These are phyloP conservation scores for Alternaria alternata DNA, from an alignment of 2,329 filamentous ascomycete species.

Conservation along the genomic window DNA sequence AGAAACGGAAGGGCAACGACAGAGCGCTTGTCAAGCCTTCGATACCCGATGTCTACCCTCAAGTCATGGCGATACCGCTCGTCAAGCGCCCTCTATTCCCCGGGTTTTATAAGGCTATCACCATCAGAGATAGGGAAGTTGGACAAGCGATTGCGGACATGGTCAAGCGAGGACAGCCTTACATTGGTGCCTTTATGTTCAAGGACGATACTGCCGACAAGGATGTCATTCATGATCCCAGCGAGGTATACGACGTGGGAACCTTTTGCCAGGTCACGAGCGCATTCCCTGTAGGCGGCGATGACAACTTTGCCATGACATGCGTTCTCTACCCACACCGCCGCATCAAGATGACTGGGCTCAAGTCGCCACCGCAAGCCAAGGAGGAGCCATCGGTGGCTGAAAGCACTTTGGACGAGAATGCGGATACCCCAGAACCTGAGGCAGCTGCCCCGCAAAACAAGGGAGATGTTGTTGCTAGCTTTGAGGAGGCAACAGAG, in stretches of 20 bases:
- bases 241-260: slow-evolving; percentile 94
- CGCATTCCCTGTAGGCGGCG: slow-evolving; percentile 82
- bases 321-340: slow-evolving; percentile 96
- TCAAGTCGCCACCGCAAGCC: slow-evolving; percentile 71
- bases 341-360: slow-evolving; percentile 85
- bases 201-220: slow-evolving; percentile 95
- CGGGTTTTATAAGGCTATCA: slow-evolving; percentile 98
- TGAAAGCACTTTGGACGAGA: slow-evolving; percentile 53
- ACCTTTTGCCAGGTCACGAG: slow-evolving; percentile 99
- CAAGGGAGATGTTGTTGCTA: slow-evolving; percentile 88
- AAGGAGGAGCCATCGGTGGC: slow-evolving; percentile 41
- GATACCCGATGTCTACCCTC: slow-evolving; percentile 94
- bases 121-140: slow-evolving; percentile 91
- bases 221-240: slow-evolving; percentile 87
- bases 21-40: slow-evolving; percentile 84
- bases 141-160: slow-evolving; percentile 93
- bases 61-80: slow-evolving; percentile 97
- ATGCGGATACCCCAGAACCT: slow-evolving; percentile 55
- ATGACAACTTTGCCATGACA: slow-evolving; percentile 84
- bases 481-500: slow-evolving; percentile 85
- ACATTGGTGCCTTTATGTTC: slow-evolving; percentile 95
- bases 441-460: slow-evolving; percentile 58
- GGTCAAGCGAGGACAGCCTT: slow-evolving; percentile 95
- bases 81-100: slow-evolving; percentile 93
- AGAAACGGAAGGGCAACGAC: slow-evolving; percentile 77